Conservation (phyloP, 306 rosid species). For the Psophocarpus tetragonolobus region DNA sequence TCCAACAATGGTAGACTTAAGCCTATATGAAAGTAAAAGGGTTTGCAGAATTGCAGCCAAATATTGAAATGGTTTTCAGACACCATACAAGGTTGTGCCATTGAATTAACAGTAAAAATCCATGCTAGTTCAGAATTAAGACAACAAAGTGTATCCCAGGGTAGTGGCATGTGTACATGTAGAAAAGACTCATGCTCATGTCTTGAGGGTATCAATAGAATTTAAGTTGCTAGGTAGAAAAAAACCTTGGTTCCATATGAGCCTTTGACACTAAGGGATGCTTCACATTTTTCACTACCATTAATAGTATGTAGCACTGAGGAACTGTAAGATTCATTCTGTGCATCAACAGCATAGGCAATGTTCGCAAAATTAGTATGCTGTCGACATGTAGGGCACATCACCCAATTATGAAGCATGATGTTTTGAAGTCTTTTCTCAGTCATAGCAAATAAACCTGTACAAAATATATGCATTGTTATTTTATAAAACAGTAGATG, state of each 20-base stretch:
- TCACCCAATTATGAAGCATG: constrained; percentile 75
- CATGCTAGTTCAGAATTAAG: neutral
- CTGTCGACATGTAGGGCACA: constrained; percentile 97
- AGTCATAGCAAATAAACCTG: constrained; percentile 91
- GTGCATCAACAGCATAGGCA: constrained; percentile 82
- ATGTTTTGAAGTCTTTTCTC: constrained; percentile 56
- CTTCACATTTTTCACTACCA: constrained; percentile 56
- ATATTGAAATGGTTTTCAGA: neutral
- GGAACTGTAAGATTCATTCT: constrained; percentile 52
- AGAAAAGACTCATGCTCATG: constrained; percentile 1
- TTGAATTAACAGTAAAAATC: neutral
- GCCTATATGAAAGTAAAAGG: neutral
- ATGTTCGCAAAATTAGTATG: constrained; percentile 82
- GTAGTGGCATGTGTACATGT: neutral
- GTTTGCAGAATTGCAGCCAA: neutral
- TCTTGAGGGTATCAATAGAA: constrained; percentile 25
- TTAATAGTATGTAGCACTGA: constrained; percentile 44
- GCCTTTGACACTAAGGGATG: constrained; percentile 71
- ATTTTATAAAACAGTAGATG: neutral
- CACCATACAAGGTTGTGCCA: neutral
- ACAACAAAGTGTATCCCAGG: neutral
- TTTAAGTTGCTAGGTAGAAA: neutral
- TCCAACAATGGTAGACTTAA: neutral
- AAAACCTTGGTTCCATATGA: constrained; percentile 95
- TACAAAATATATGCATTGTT: constrained; percentile 25